Evolutionary conservation across 768 basidiomycete species (phyloP).

Genomic region (Sarcodon sp.): DNA sequence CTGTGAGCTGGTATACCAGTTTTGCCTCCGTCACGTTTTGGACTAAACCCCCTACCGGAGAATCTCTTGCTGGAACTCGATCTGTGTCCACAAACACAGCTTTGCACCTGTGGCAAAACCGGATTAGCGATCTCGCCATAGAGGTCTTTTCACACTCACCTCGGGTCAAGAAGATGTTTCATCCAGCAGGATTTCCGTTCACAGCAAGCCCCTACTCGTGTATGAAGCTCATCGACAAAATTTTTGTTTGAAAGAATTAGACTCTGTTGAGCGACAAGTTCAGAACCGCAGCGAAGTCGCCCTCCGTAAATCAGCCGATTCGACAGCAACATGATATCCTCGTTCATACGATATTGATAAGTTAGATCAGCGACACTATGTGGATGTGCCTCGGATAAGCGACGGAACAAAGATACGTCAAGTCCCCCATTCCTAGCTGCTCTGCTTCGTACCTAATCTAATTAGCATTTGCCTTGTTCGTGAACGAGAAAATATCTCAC

Average conservation of each 20-base stretch:
- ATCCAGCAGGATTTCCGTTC: slow-evolving; percentile 56
- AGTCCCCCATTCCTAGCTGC: slow-evolving; percentile 77
- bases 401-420: slow-evolving; percentile 82
- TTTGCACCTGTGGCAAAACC: slow-evolving; percentile 41
- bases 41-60: slow-evolving; percentile 75
- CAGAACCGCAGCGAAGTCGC: slow-evolving; percentile 67
- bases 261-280: slow-evolving; percentile 45
- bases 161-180: slow-evolving; percentile 44
- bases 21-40: slow-evolving; percentile 79
- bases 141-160: slow-evolving; percentile 26
- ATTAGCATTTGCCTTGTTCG: neutral
- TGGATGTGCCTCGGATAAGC: slow-evolving; percentile 80
- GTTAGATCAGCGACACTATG: slow-evolving; percentile 75
- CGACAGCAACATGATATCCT: slow-evolving; percentile 86
- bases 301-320: slow-evolving; percentile 80
- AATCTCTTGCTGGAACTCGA: slow-evolving; percentile 61
- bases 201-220: slow-evolving; percentile 10
- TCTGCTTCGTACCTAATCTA: slow-evolving; percentile 62
- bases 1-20: slow-evolving; percentile 52
- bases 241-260: slow-evolving; percentile 38
- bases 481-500: slow-evolving; percentile 26
- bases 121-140: neutral
- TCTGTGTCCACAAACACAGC: slow-evolving; percentile 96
- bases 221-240: slow-evolving; percentile 34
- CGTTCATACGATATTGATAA: slow-evolving; percentile 94